Conservation (phyloP, 2,329 filamentous ascomycete genomes). For the Pseudocercospora eumusae region DNA sequence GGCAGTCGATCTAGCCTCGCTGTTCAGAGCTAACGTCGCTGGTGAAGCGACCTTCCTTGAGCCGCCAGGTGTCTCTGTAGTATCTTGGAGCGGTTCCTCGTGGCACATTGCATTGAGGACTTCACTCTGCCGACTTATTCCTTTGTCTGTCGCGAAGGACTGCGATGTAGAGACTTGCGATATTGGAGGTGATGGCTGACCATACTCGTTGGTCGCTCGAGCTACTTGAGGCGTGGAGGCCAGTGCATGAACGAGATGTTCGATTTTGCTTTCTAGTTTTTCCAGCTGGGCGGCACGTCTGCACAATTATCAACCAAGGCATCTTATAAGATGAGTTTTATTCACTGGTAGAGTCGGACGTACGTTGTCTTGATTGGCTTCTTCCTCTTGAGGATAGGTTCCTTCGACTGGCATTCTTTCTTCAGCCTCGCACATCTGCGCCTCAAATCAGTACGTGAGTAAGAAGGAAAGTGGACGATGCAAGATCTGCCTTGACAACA, state of each 20-base stretch:
- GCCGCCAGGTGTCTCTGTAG: background rate
- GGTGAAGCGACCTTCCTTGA: slow-evolving; percentile 1
- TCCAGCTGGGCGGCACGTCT: slow-evolving; percentile 40
- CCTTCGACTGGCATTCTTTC: slow-evolving; percentile 37
- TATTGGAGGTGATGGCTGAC: slow-evolving; percentile 32
- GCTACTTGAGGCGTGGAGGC: slow-evolving; percentile 26
- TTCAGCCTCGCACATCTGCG: slow-evolving; percentile 36
- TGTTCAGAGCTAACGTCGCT: background rate
- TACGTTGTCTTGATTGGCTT: slow-evolving; percentile 37
- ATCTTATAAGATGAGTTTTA: background rate
- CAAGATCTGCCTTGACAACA: background rate
- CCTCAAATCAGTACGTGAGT: slow-evolving; percentile 3
- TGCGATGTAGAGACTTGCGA: slow-evolving; percentile 15
- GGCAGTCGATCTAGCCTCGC: slow-evolving; percentile 14
- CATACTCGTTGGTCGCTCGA: slow-evolving; percentile 16
- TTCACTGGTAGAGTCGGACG: slow-evolving; percentile 12
- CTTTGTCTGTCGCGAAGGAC: slow-evolving; percentile 7
- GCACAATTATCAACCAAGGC: no score
- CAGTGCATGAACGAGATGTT: slow-evolving; percentile 38
- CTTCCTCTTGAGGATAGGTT: slow-evolving; percentile 32
- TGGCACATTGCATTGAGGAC: slow-evolving; percentile 16
- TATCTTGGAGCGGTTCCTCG: background rate
- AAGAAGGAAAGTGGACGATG: background rate
- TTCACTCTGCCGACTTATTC: slow-evolving; percentile 6
- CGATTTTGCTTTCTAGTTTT: slow-evolving; percentile 40